Conservation (phyloP, 768 basidiomycete genomes). For the Lenzites betulinus region DNA sequence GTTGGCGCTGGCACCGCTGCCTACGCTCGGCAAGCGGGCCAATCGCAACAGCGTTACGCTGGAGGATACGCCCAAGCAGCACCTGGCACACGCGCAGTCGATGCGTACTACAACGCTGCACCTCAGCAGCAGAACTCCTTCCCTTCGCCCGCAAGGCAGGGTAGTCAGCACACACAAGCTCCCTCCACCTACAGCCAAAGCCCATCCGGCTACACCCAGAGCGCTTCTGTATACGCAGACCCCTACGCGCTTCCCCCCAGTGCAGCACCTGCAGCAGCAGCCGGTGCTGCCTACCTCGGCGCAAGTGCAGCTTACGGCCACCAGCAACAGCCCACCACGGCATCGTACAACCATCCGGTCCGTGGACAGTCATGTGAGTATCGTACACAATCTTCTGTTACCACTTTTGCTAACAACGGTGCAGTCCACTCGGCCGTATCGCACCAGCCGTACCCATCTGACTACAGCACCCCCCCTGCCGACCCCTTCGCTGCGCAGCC, state of each 20-base stretch:
- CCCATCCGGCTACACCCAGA: slow-evolving; percentile 45
- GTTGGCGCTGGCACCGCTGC: slow-evolving; percentile 26
- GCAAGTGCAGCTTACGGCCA: slow-evolving; percentile 24
- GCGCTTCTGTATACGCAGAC: slow-evolving; percentile 44
- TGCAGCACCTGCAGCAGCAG: slow-evolving; percentile 21
- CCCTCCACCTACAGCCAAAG: slow-evolving; percentile 45
- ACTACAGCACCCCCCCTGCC: slow-evolving; percentile 39
- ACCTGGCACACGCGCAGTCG: slow-evolving; percentile 67
- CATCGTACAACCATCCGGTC: slow-evolving; percentile 54
- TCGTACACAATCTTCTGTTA: neutral
- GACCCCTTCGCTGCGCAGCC: slow-evolving; percentile 49
- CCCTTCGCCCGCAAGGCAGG: slow-evolving; percentile 36
- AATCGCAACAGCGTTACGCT: slow-evolving; percentile 38
- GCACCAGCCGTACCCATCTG: slow-evolving; percentile 51
- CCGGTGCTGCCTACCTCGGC: slow-evolving; percentile 38
- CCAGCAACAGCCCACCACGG: slow-evolving; percentile 32
- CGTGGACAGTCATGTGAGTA: slow-evolving; percentile 58
- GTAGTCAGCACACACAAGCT: slow-evolving; percentile 40
- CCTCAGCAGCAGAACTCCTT: slow-evolving; percentile 22
- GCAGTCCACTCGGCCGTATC: slow-evolving; percentile 57
- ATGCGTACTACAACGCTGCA: slow-evolving; percentile 66
- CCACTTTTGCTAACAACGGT: neutral
- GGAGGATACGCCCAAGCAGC: slow-evolving; percentile 68
- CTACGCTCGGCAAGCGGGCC: slow-evolving; percentile 26
- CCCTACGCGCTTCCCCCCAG: slow-evolving; percentile 28